These are phyloP conservation scores for Symmetrospora coprosmae DNA, from an alignment of 768 basidiomycete genomes.

Conservation along the genomic window DNA sequence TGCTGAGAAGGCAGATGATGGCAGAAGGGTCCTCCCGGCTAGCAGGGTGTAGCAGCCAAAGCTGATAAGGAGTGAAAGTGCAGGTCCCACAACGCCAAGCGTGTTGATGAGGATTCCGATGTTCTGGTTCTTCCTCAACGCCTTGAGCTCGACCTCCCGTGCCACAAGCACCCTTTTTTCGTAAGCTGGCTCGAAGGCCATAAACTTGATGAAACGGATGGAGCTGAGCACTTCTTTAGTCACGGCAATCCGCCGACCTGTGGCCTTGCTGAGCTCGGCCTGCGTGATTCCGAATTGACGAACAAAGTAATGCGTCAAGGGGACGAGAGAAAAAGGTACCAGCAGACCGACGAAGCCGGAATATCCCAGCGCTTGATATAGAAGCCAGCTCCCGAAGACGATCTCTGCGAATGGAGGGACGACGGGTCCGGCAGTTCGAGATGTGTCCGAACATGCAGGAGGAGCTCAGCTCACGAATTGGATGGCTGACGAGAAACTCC, in stretches of 20 bases:
- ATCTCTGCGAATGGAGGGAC: slow-evolving; percentile 22
- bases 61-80: too few species aligned
- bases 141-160: background rate
- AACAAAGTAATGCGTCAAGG: slow-evolving; percentile 29
- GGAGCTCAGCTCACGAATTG: background rate
- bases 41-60: too few species aligned
- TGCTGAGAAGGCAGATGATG: too few species aligned
- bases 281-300: slow-evolving; percentile 27
- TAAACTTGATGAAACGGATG: slow-evolving; percentile 35
- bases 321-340: slow-evolving; percentile 29
- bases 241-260: slow-evolving; percentile 27
- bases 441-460: too few species aligned
- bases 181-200: background rate
- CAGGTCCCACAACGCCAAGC: too few species aligned
- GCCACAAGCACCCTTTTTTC: background rate
- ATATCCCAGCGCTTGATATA: slow-evolving; percentile 27
- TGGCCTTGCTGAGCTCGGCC: slow-evolving; percentile 35
- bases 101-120: too few species aligned
- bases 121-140: background rate
- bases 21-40: too few species aligned
- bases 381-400: slow-evolving; percentile 28
- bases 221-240: slow-evolving; percentile 35
- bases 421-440: too few species aligned
- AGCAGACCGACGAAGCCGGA: slow-evolving; percentile 30
- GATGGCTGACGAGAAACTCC: background rate